phyloP scores from a whole-genome alignment of 768 basidiomycete genomes.

The Suillus fuscotomentosus region DNA sequence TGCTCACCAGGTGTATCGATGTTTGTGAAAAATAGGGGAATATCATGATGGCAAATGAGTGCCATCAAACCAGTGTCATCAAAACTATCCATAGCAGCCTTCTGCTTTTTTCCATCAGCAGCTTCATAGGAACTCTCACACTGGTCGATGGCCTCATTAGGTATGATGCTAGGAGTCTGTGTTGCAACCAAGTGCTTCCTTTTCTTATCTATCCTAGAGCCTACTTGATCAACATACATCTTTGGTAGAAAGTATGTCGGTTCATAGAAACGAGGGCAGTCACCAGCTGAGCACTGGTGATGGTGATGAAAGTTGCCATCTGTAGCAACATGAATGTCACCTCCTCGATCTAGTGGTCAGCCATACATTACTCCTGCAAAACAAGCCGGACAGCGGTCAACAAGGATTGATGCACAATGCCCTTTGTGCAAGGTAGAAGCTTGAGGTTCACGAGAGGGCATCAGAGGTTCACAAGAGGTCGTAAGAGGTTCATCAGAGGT shows the following conservation, averaged over 20 bases:
- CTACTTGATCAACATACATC: neutral
- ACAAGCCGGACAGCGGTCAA: neutral
- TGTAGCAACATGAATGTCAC: neutral
- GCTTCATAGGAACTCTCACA: neutral
- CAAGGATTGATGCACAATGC: neutral
- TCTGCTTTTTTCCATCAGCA: slow-evolving; percentile 30
- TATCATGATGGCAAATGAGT: slow-evolving; percentile 37
- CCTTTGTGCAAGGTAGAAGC: no score
- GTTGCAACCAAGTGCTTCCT: neutral
- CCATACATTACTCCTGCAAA: neutral
- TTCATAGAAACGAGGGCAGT: neutral
- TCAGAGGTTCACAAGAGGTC: no score
- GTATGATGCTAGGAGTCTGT: neutral
- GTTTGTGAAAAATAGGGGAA: slow-evolving; percentile 35
- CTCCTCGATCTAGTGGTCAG: neutral
- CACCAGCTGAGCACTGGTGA: neutral
- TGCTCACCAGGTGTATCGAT: slow-evolving; percentile 40
- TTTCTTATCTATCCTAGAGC: neutral
- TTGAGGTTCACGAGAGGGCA: no score
- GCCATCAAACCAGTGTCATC: slow-evolving; percentile 38
- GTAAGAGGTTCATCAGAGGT: no score
- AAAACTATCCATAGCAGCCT: slow-evolving; percentile 23
- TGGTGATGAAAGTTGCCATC: neutral
- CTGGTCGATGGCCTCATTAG: neutral
- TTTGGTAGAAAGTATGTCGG: neutral